These are phyloP conservation scores for Pelargonium cotyledonis DNA, from an alignment of 441 rosid species.

Conservation along the genomic window DNA sequence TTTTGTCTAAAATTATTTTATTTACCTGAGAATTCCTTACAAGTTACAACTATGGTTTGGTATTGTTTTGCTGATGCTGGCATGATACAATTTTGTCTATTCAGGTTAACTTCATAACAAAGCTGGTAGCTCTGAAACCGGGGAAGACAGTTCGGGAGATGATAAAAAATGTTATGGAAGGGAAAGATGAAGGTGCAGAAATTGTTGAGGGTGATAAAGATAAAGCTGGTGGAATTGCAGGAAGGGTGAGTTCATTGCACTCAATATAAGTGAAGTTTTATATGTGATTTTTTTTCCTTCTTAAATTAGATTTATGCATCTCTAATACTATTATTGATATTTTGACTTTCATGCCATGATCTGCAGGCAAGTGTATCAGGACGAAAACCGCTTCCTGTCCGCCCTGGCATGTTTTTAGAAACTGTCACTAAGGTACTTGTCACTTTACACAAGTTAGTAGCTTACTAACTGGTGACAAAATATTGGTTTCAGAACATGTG, in stretches of 20 bases:
- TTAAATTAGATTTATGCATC: not conserved
- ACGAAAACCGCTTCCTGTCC: constrained; percentile 77
- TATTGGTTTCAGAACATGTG: not conserved
- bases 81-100: constrained; percentile 11
- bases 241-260: constrained; percentile 48
- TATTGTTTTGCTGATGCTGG: constrained; percentile 13
- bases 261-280: not conserved
- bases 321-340: not conserved
- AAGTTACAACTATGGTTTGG: no score
- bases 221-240: constrained; percentile 44
- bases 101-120: constrained; percentile 89
- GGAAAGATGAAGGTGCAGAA: constrained; percentile 92
- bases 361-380: constrained; percentile 68
- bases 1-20: not conserved
- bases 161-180: constrained; percentile 86
- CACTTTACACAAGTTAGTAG: not conserved
- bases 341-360: constrained; percentile 25
- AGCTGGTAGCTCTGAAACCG: constrained; percentile 82
- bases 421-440: constrained; percentile 85
- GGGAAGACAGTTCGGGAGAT: constrained; percentile 69
- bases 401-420: constrained; percentile 94
- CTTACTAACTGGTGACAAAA: constrained; percentile 1
- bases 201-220: constrained; percentile 35
- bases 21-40: no score
- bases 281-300: no score